A percentile compares a stretch with the other conserved stretches of the same genome.
Evolutionary conservation across 2,329 filamentous ascomycete genomes (phyloP).

Genomic region (Passalora sequoiae): DNA sequence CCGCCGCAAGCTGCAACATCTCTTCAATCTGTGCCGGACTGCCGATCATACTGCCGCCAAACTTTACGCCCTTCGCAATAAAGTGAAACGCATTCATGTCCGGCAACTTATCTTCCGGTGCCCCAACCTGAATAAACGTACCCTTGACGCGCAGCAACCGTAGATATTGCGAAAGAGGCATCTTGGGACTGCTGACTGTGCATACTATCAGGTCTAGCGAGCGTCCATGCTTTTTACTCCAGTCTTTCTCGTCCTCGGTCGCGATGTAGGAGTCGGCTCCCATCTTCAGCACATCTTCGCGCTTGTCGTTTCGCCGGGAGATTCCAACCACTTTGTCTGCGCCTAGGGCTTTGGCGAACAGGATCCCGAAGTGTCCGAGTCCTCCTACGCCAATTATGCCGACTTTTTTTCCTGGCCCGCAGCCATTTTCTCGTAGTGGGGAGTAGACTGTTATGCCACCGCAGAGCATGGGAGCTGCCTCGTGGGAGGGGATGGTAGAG

Average conservation of each 20-base stretch:
- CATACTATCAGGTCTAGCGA: constrained; percentile 56
- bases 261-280: constrained; percentile 57
- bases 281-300: constrained; percentile 55
- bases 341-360: constrained; percentile 66
- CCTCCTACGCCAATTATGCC: constrained; percentile 69
- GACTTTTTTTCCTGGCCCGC: constrained; percentile 65
- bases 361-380: constrained; percentile 61
- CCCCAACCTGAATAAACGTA: constrained; percentile 60
- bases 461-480: constrained; percentile 67
- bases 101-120: constrained; percentile 54
- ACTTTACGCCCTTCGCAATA: constrained; percentile 50
- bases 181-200: constrained; percentile 54
- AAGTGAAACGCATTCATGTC: constrained; percentile 54
- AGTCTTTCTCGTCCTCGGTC: constrained; percentile 55
- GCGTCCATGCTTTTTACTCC: constrained; percentile 51
- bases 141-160: constrained; percentile 55
- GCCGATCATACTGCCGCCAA: constrained; percentile 47
- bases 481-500: constrained; percentile 42
- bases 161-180: constrained; percentile 61
- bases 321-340: constrained; percentile 62
- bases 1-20: constrained; percentile 57
- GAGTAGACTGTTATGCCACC: constrained; percentile 70
- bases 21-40: constrained; percentile 55
- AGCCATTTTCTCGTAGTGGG: constrained; percentile 61
- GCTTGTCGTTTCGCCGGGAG: constrained; percentile 56